Conservation (phyloP, 2,329 filamentous ascomycete species). For the Cytospora leucostoma region DNA sequence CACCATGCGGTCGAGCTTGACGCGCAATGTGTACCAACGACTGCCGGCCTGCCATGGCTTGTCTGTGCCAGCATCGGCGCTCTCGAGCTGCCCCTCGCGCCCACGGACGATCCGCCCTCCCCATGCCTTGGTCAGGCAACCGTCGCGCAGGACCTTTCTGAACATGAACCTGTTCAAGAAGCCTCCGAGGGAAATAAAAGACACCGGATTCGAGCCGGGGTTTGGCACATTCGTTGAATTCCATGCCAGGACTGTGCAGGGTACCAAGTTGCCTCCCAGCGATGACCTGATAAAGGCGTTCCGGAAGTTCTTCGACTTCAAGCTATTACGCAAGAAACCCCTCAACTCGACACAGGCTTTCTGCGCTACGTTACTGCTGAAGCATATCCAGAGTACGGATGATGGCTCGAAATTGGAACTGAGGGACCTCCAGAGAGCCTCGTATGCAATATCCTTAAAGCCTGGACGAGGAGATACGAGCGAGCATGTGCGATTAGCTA, state of each 20-base stretch:
- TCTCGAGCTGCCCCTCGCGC: constrained; percentile 27
- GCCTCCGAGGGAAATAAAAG: constrained; percentile 59
- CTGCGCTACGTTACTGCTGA: constrained; percentile 53
- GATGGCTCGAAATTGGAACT: constrained; percentile 40
- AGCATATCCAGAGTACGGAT: constrained; percentile 63
- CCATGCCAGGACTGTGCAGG: constrained; percentile 61
- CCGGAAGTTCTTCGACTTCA: constrained; percentile 61
- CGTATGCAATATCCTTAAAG: constrained; percentile 45
- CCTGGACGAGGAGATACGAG: constrained; percentile 45
- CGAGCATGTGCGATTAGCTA: constrained; percentile 52
- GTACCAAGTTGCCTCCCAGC: constrained; percentile 63
- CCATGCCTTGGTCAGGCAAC: constrained; percentile 6
- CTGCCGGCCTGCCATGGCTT: constrained; percentile 52
- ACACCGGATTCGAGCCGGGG: constrained; percentile 68
- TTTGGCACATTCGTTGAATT: constrained; percentile 72
- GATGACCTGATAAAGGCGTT: constrained; percentile 68
- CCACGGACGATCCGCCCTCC: constrained; percentile 9
- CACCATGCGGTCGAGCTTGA: constrained; percentile 61
- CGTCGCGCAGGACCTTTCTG: constrained; percentile 47
- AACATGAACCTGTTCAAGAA: constrained; percentile 57
- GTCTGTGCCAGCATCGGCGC: constrained; percentile 36
- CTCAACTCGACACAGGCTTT: constrained; percentile 69
- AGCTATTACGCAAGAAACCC: constrained; percentile 48
- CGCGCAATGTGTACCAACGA: constrained; percentile 59
- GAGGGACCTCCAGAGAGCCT: constrained; percentile 48